Conservation (phyloP, 2,329 filamentous ascomycete genomes). For the Aureobasidium leucospermi region DNA sequence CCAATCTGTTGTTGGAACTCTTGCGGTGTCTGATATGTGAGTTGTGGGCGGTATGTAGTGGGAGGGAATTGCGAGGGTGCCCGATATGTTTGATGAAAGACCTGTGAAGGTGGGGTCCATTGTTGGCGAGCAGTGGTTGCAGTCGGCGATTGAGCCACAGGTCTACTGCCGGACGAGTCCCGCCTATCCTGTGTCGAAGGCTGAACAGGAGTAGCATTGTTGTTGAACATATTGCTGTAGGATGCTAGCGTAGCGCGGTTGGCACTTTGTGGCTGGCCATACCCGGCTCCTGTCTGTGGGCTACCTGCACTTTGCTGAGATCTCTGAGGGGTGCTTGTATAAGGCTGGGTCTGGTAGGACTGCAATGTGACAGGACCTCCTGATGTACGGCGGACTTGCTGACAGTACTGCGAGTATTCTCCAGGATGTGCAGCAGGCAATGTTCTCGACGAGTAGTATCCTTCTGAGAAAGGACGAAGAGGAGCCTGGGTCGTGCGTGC, state of each 20-base stretch:
- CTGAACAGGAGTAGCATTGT: background rate
- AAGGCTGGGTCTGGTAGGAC: slow-evolving; percentile 11
- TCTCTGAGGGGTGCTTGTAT: background rate
- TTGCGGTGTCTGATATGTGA: slow-evolving; percentile 37
- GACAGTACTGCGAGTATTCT: slow-evolving; percentile 28
- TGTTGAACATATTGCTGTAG: background rate
- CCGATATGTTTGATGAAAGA: slow-evolving; percentile 16
- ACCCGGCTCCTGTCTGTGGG: background rate
- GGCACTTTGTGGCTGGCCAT: background rate
- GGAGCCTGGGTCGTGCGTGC: slow-evolving; percentile 18
- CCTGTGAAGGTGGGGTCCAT: slow-evolving; percentile 31
- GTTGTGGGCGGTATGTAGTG: slow-evolving; percentile 17
- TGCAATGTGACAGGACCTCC: slow-evolving; percentile 3
- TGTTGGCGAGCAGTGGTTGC: slow-evolving; percentile 18
- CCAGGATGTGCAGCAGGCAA: slow-evolving; percentile 30
- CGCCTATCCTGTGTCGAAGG: background rate
- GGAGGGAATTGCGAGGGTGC: slow-evolving; percentile 1
- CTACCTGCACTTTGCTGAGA: background rate
- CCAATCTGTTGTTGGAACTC: slow-evolving; percentile 37
- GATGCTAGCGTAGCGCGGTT: background rate
- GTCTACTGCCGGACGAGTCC: background rate
- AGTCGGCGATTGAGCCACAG: slow-evolving; percentile 16
- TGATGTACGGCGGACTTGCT: slow-evolving; percentile 22
- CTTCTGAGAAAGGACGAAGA: slow-evolving; percentile 28
- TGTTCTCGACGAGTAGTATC: slow-evolving; percentile 30